Evolutionary conservation across 2,329 filamentous ascomycete species (phyloP).

Genomic region (Shiraia bambusicola): DNA sequence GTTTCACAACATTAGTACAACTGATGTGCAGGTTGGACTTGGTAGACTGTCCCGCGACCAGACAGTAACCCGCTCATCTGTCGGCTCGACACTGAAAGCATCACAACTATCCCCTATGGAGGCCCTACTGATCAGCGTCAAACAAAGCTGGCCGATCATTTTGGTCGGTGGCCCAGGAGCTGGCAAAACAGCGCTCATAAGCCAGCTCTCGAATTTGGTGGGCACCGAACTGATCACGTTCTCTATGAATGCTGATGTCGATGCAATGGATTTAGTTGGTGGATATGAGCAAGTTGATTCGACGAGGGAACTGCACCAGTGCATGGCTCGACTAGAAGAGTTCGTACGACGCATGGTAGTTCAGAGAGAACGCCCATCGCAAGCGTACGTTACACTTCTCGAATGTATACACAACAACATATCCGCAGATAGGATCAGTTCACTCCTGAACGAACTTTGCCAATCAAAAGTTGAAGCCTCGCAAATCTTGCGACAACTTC

Average conservation of each 20-base stretch:
- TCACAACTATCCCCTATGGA: constrained; percentile 73
- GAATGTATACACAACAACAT: constrained; percentile 19
- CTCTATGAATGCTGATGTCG: constrained; percentile 89
- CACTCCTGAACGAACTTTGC: constrained; percentile 16
- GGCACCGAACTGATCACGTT: constrained; percentile 79
- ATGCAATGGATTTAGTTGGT: constrained; percentile 95
- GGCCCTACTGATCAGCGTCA: constrained; percentile 81
- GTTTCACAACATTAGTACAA: constrained; percentile 68
- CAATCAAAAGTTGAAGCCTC: constrained; percentile 13
- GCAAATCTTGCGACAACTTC: constrained; percentile 51
- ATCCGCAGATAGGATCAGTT: constrained; percentile 2
- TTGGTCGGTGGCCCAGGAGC: constrained; percentile 81
- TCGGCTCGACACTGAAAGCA: constrained; percentile 30
- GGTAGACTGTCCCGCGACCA: constrained; percentile 67
- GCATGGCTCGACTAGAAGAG: constrained; percentile 55
- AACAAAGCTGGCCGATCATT: constrained; percentile 85
- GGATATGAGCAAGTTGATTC: constrained; percentile 95
- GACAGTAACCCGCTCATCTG: constrained; percentile 26
- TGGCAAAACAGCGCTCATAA: constrained; percentile 80
- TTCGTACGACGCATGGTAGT: constrained; percentile 51
- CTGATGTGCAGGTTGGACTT: constrained; percentile 76
- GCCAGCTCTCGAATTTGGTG: constrained; percentile 74
- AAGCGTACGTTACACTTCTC: constrained; percentile 19
- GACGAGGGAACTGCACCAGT: constrained; percentile 67
- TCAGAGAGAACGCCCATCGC: constrained; percentile 6